A percentile compares a stretch with the other conserved stretches of the same genome.
Conservation (phyloP, 805 yeast genomes). For the Monosporozyma siamensis region DNA sequence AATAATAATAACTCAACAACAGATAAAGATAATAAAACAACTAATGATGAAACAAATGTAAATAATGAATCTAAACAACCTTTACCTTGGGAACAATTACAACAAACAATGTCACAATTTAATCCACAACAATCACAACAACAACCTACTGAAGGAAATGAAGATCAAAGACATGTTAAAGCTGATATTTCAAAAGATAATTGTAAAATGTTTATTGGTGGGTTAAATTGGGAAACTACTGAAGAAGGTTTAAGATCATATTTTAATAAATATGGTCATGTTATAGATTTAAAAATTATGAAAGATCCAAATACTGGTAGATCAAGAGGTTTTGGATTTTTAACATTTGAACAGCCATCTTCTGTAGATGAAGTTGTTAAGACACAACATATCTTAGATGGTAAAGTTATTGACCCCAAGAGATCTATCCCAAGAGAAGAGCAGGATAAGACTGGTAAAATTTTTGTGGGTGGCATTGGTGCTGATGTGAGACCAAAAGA, state of each 20-base stretch:
- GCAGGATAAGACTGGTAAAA: slow-evolving; percentile 93
- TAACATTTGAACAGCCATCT: slow-evolving; percentile 71
- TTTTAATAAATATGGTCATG: slow-evolving; percentile 83
- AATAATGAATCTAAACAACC: slow-evolving; percentile 2
- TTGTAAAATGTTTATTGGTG: slow-evolving; percentile 94
- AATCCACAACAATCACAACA: slow-evolving; percentile 17
- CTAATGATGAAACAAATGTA: slow-evolving; percentile 3
- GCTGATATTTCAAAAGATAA: slow-evolving; percentile 59
- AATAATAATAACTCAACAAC: no score
- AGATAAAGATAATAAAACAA: slow-evolving; percentile 6
- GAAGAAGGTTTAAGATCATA: slow-evolving; percentile 78
- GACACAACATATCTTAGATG: slow-evolving; percentile 83
- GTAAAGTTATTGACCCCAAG: slow-evolving; percentile 94
- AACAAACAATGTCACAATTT: slow-evolving; percentile 28
- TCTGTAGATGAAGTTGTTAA: slow-evolving; percentile 82
- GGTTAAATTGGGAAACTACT: slow-evolving; percentile 95
- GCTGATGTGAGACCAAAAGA: slow-evolving; percentile 89
- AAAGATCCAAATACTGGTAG: slow-evolving; percentile 78
- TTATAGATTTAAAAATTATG: slow-evolving; percentile 85
- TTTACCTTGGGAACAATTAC: slow-evolving; percentile 29
- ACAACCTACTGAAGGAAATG: no score
- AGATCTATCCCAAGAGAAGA: slow-evolving; percentile 96
- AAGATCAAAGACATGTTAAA: slow-evolving; percentile 23
- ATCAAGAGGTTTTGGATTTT: slow-evolving; percentile 91
- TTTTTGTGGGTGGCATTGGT: slow-evolving; percentile 94